A percentile compares a stretch with the other conserved stretches of the same genome.
These are phyloP conservation scores for Jackrogersella multiformis DNA, from an alignment of 495 filamentous ascomycete species.

Conservation along the genomic window DNA sequence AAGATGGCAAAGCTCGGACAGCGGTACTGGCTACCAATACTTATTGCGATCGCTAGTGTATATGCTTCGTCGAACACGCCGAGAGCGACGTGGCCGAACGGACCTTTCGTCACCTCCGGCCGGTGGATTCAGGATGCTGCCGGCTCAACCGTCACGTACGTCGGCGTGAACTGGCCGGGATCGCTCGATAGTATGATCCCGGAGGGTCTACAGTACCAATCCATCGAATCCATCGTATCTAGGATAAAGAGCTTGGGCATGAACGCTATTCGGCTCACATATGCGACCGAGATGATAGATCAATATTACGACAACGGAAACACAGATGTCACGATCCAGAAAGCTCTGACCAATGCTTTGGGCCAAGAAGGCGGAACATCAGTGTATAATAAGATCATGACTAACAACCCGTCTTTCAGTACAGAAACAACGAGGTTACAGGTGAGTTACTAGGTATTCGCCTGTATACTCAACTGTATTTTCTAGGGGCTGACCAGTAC, in stretches of 20 bases:
- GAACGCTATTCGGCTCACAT: conserved; percentile 65
- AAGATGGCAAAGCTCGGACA: conserved; percentile 16
- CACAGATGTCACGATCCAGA: conserved; percentile 56
- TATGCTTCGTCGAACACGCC: conserved; percentile 24
- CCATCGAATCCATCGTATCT: conserved; percentile 57
- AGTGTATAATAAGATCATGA: conserved; percentile 52
- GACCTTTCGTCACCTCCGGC: conserved; percentile 49
- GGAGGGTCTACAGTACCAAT: conserved; percentile 66
- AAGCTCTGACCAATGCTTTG: conserved; percentile 56
- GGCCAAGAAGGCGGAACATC: conserved; percentile 53
- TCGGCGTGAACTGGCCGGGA: conserved; percentile 67
- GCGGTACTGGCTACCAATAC: conserved; percentile 15
- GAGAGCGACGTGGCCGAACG: conserved; percentile 45
- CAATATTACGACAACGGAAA: conserved; percentile 61
- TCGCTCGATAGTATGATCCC: conserved; percentile 65
- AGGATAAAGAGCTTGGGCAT: conserved; percentile 62
- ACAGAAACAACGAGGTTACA: conserved; percentile 55
- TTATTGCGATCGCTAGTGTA: conserved; percentile 12
- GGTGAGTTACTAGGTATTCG: conserved; percentile 40
- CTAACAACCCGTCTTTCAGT: conserved; percentile 59
- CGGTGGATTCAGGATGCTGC: conserved; percentile 61
- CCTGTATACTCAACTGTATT: not conserved
- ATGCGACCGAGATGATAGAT: conserved; percentile 66
- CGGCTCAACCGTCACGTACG: conserved; percentile 57
- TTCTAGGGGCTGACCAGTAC: not conserved